Base-by-base conservation (phyloP, 805 yeast species). In the Lipomyces anomalus region DNA sequence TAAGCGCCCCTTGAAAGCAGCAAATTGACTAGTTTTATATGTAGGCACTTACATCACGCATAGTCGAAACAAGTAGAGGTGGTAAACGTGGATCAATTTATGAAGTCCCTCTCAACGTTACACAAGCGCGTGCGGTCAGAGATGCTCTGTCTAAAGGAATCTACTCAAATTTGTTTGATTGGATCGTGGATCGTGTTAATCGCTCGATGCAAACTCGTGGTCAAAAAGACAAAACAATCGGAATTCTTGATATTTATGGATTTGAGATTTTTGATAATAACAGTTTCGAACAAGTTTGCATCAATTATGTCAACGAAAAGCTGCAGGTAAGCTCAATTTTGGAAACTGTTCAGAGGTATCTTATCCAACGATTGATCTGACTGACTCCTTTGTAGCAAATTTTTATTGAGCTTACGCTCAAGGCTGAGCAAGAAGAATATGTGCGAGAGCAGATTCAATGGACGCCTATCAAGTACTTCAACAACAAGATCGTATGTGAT, bases 351-450 rank as follows among this genome's bases (percentile, higher is more conserved):
- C n/a, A n/a, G n/a, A n/a, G n/a, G n/a, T n/a, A 89, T 90, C 65
- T 89, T 90, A 58, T 97, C 89, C 55, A 89, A 89, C 66, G 97
- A 89, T 66, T 90, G 90, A 67, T 73, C 90, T 57, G 97, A 89
- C 69, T n/a, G n/a, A n/a, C n/a, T n/a, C n/a, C n/a, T n/a, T n/a
- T n/a, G n/a, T n/a, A n/a, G n/a, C 98, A 90, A 65, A 92, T 90
- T 62, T 92, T 92, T 61, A 92, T 92, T 63, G 95, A 92, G 65
- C 74, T 92, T 61, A 92, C 98, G 2, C 74, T 92, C 61, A 92
- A 92, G 67, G 84, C 97, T 0, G 98, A 92, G 68, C 98, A 92
- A 70, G 98, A 92, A 55, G 97, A 92, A 63, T 92, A 92, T 60
- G 92, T 87, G 29, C 82, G 84, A 57, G 99, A 92, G 66, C 84